Base-by-base conservation (phyloP, 441 rosid species). In the Francoa sonchifolia region DNA sequence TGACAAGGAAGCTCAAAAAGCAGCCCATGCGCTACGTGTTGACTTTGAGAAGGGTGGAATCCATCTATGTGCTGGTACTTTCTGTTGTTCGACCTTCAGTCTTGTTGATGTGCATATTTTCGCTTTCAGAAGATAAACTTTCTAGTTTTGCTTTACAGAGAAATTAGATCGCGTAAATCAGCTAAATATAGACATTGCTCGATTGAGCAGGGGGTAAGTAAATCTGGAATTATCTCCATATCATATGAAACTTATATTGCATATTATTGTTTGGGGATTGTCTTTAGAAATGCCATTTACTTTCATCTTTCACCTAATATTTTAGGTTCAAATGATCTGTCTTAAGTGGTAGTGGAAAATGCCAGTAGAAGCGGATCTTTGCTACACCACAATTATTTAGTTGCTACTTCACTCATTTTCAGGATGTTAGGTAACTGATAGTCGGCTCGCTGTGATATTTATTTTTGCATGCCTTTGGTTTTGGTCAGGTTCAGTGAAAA, bases 31-130 rank as follows among this genome's bases (percentile, higher is more conserved):
- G 54, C 71, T 90, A 33, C 71, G 77, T 8, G 43, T 69, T 52
- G 99, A 90, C 66, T 72, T 86, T 72, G 95, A 90, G 63, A 77
- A 71, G 63, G 96, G 96, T 43, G 96, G 99, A 76, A 86, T 90
- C 46, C 96, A 90, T 78, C 83, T 90, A 14, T 52, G 67, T 51
- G 43, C 65, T 40, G 90, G 96, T 82, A 61, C 37, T 51, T 48
- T 42, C 19, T 55, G 28, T 42, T 37, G 12, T 4, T 19, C 42
- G n/a, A 8, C 46, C 51, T 42, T 48, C 18, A 17, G 31, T 34
- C 57, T 6, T 64, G 22, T 42, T 25, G 10, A 16, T 22, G 40
- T 14, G 21, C 37, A 28, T 17, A 34, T 68, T 40, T 42, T 51
- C 21, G 3, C 47, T 48, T 41, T 8, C 33, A 38, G 37, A 50